Base-by-base conservation (phyloP, 2,329 filamentous ascomycete genomes). In the Colletotrichum godetiae region DNA sequence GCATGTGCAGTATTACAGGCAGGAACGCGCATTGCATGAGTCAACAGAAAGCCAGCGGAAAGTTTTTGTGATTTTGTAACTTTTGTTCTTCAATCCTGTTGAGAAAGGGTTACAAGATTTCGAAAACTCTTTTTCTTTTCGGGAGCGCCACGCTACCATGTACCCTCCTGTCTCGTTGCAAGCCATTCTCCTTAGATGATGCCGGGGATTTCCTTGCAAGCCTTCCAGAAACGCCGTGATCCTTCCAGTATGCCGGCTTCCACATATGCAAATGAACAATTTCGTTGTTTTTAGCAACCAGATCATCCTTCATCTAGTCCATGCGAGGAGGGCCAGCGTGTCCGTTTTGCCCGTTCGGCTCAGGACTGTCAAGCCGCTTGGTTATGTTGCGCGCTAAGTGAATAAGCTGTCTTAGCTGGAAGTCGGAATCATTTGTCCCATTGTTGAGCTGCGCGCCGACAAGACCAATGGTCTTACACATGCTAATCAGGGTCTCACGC, bases 341-440 rank as follows among this genome's bases (percentile, higher is more conserved):
- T 15, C 67, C 71, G 19, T 73, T 73, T 27, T 73, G 35, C 13
- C 71, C 71, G 13, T 73, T 73, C n/a, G 24, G 55, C 5, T 73
- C 71, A 8, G 60, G 67, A 10, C 19, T 71, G 22, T 73, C 71
- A 56, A 73, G 22, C 37, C 71, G 46, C 22, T 73, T 73, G 2
- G 71, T 66, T 6, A 73, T 73, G 12, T 73, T 73, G 13, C 71
- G 71, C 11, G 71, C 71, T 13, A 73, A n/a, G n/a, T 73, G 71
- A 3, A 73, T 73, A 6, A 73, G 71, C n/a, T 73, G 71, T 8
- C 71, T 61, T 3, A 73, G 61, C 13, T 73, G 71, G 35, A 73
- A 73, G 5, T 73, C 71, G 22, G 71, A 73, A 29, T 73, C 71
- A 56, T 71, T 73, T 27, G 71, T 73, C 56, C 71, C 55, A 15